Base-by-base conservation (phyloP, 768 basidiomycete species). In the Cystobasidium ongulense region DNA sequence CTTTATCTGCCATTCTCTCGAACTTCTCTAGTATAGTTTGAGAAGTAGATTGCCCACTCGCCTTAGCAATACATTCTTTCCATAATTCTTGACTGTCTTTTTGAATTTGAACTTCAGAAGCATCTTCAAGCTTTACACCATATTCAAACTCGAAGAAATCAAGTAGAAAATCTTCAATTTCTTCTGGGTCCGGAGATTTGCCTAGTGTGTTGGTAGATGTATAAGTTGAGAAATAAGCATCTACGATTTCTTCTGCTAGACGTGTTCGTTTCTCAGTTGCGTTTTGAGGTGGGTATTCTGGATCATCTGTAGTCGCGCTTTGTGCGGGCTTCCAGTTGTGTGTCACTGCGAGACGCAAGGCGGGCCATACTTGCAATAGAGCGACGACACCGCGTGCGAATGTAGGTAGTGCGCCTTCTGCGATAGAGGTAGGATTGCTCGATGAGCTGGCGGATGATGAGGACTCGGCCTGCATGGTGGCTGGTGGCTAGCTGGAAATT, bases 361-460 rank as follows among this genome's bases (percentile, higher is more conserved):
- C 90, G 52, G 90, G 86, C 94, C 94, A 97, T 68, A 88, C 82
- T 15, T 85, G 84, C 63, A 97, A 85, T 63, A 92, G 86, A 21
- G 92, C 88, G 72, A 94, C 85, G 7, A 90, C 86, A 1, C 93
- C 94, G 23, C 92, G 87, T 13, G 94, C 93, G 77, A 97, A 93
- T 70, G 91, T 31, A 21, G 68, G 33, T n/a, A 71, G 53, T 11
- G 68, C 68, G 11, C 13, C 52, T 25, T 71, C 68, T 33, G 53
- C 65, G 7, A 41, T 10, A 52, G 33, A 31, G 27, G 29, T 31
- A 8, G 53, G 15, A 18, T 2, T 59, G 68, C 68, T 57, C 35
- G 50, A 4, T n/a, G 68, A n/a, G 31, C 50, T 21, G 21, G 68
- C 52, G 59, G 52, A 10, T n/a, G 52, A 15, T 29, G 65, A 36